phyloP scores from a whole-genome alignment of 1,284 basidiomycete genomes.

The Leucoagaricus sp. region DNA sequence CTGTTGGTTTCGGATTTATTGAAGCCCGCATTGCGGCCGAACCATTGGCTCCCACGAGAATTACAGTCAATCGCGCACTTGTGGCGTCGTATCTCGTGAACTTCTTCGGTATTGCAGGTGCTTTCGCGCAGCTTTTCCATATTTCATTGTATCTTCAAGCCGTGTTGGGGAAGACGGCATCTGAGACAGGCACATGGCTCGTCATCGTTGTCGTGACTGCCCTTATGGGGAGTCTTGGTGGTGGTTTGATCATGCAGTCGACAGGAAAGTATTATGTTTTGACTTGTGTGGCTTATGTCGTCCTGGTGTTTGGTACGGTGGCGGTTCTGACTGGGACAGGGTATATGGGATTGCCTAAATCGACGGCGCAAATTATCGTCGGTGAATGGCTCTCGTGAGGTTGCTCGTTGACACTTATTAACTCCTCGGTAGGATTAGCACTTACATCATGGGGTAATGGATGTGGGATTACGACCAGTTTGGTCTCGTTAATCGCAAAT shows the following conservation, averaged over 20 bases:
- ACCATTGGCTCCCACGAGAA: conserved; percentile 58
- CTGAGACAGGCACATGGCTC: conserved; percentile 51
- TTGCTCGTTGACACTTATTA: background rate
- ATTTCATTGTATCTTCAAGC: conserved; percentile 60
- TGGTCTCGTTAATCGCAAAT: conserved; percentile 63
- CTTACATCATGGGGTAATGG: conserved; percentile 49
- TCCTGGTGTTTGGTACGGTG: conserved; percentile 42
- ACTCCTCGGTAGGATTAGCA: conserved; percentile 36
- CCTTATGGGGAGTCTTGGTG: conserved; percentile 49
- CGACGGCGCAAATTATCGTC: conserved; percentile 37
- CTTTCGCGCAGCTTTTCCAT: conserved; percentile 52
- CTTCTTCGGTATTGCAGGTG: conserved; percentile 51
- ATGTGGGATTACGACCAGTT: conserved; percentile 54
- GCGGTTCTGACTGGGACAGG: conserved; percentile 43
- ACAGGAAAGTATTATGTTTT: conserved; percentile 59
- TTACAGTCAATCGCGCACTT: conserved; percentile 50
- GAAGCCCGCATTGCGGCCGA: conserved; percentile 52
- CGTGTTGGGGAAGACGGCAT: conserved; percentile 45
- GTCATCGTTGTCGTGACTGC: conserved; percentile 47
- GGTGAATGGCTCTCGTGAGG: conserved; percentile 38
- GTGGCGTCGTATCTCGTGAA: conserved; percentile 59
- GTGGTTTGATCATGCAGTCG: conserved; percentile 56
- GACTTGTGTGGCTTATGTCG: conserved; percentile 44
- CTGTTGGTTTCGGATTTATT: conserved; percentile 35
- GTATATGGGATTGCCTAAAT: conserved; percentile 28